phyloP scores from a whole-genome alignment of 495 filamentous ascomycete species.

The Pyrenopolyporus hunteri region DNA sequence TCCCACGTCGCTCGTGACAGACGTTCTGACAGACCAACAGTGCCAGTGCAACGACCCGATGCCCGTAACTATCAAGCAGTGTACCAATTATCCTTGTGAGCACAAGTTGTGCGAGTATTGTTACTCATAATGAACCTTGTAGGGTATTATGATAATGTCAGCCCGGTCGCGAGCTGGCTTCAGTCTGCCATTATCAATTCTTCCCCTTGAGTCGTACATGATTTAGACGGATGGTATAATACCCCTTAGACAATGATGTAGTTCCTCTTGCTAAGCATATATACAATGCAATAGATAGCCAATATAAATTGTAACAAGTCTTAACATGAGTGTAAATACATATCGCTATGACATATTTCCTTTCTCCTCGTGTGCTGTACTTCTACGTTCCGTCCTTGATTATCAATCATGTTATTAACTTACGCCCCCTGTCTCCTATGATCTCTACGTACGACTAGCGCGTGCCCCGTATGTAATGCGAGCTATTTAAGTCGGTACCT shows the following conservation, averaged over 20 bases:
- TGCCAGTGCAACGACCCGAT: constrained; percentile 34
- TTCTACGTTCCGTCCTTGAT: too few relatives aligned
- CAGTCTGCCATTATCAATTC: not conserved
- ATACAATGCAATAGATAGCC: not conserved
- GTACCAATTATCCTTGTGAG: constrained; percentile 34
- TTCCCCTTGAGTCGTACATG: not conserved
- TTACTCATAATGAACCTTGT: not conserved
- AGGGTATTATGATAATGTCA: not conserved
- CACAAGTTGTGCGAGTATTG: constrained; percentile 36
- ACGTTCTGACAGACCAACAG: constrained; percentile 27
- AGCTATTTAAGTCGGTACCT: too few relatives aligned
- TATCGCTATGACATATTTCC: too few relatives aligned
- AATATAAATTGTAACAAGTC: too few relatives aligned
- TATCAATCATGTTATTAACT: too few relatives aligned
- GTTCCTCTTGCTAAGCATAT: not conserved
- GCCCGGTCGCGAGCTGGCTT: not conserved
- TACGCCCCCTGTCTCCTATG: too few relatives aligned
- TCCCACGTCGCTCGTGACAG: not conserved
- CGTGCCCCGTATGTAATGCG: too few relatives aligned
- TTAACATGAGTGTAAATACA: too few relatives aligned
- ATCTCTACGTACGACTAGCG: too few relatives aligned
- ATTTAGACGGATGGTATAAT: constrained; percentile 6
- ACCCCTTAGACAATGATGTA: not conserved
- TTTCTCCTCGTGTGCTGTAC: too few relatives aligned
- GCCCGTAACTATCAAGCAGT: constrained; percentile 25